phyloP scores from a whole-genome alignment of 495 filamentous ascomycete genomes.

The Rostrohypoxylon terebratum region DNA sequence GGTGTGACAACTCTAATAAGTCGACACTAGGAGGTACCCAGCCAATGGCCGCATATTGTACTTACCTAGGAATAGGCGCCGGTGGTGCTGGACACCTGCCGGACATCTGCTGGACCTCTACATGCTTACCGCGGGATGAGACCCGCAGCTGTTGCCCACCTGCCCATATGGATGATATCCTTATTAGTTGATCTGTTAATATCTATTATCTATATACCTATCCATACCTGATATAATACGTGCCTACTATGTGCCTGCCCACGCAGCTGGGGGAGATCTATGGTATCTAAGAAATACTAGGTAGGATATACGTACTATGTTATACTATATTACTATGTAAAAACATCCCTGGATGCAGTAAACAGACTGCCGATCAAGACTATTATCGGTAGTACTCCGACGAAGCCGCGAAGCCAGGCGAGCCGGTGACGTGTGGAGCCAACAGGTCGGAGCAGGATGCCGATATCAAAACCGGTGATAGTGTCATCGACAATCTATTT shows the following conservation, averaged over 20 bases:
- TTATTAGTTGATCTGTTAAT: no score
- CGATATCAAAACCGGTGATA: conserved; percentile 23
- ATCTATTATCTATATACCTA: no score
- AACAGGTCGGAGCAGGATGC: conserved; percentile 27
- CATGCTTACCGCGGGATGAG: conserved; percentile 23
- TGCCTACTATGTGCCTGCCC: no score
- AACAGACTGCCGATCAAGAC: conserved; percentile 25
- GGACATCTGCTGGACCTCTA: neutral
- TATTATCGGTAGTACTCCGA: conserved; percentile 27
- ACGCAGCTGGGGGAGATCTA: neutral
- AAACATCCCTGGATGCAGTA: neutral
- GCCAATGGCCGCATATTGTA: conserved; percentile 5
- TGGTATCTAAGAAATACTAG: no score
- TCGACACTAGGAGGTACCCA: neutral
- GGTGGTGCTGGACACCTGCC: conserved; percentile 16
- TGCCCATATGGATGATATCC: no score
- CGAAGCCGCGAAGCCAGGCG: conserved; percentile 2
- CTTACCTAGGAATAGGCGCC: conserved; percentile 10
- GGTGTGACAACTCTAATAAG: conserved; percentile 35
- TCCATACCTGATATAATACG: no score
- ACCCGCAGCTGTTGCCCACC: no score
- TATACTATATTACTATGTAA: no score
- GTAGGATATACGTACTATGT: no score
- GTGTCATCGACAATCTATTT: neutral
- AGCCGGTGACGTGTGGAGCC: conserved; percentile 18